Conservation (phyloP, 139 green algal genomes). For the Picochlorum sp. region DNA sequence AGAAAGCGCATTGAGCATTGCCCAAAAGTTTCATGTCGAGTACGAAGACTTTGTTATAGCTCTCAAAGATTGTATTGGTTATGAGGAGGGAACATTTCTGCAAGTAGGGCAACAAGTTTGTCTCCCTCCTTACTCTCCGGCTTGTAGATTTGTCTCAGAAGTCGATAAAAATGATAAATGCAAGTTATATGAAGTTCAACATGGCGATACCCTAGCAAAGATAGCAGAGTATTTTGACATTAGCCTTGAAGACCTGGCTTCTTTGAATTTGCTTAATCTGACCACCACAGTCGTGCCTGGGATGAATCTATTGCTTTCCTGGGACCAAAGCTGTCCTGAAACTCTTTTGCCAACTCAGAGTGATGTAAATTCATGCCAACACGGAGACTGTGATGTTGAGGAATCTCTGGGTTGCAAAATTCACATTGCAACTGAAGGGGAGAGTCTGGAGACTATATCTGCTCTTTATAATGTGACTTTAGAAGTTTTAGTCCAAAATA, state of each 20-base stretch:
- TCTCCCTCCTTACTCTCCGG: constrained; percentile 11
- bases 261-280: constrained; percentile 1
- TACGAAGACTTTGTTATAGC: constrained; percentile 7
- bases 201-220: not conserved
- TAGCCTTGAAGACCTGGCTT: not conserved
- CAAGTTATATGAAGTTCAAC: constrained; percentile 13
- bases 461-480: too few relatives aligned
- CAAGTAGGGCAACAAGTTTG: constrained; percentile 4
- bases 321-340: too few relatives aligned
- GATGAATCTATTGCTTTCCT: not conserved
- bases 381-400: too few relatives aligned
- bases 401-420: too few relatives aligned
- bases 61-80: constrained; percentile 13
- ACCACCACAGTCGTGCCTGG: not conserved
- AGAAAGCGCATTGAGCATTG: constrained; percentile 10
- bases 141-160: not conserved
- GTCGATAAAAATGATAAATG: not conserved
- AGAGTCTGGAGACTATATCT: too few relatives aligned
- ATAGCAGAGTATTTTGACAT: constrained; percentile 5
- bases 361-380: too few relatives aligned
- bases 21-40: constrained; percentile 10
- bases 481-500: too few relatives aligned
- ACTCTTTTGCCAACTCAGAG: too few relatives aligned
- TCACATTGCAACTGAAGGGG: too few relatives aligned
- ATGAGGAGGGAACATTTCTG: constrained; percentile 7